Percentiles rank a stretch among this genome's conserved stretches.
phyloP scores from a whole-genome alignment of 2,329 filamentous ascomycete genomes.

The Myriosclerotinia scirpicola region DNA sequence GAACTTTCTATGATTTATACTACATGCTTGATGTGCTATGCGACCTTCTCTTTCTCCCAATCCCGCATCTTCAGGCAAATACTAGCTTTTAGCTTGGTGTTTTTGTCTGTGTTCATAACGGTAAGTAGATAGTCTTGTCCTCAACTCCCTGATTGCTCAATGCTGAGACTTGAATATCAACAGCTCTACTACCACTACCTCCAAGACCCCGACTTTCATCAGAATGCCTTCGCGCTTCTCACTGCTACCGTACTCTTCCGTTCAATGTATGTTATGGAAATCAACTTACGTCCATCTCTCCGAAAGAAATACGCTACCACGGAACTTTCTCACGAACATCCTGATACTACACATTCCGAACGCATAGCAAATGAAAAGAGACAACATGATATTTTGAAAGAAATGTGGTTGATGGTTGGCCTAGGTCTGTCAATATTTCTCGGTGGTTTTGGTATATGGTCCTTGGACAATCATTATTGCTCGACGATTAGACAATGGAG shows the following conservation, averaged over 20 bases:
- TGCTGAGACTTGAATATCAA: constrained; percentile 15
- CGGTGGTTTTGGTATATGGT: constrained; percentile 67
- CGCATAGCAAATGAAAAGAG: constrained; percentile 53
- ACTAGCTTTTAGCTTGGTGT: constrained; percentile 53
- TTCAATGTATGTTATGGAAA: constrained; percentile 67
- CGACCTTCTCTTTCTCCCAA: constrained; percentile 63
- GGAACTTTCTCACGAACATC: constrained; percentile 40
- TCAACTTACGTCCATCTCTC: constrained; percentile 57
- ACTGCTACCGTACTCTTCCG: constrained; percentile 61
- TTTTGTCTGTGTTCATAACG: constrained; percentile 60
- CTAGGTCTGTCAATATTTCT: constrained; percentile 63
- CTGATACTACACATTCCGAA: constrained; percentile 48
- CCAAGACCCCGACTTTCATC: constrained; percentile 70
- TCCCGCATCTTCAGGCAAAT: constrained; percentile 47
- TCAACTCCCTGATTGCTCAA: background rate
- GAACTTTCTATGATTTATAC: constrained; percentile 74
- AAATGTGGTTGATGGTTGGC: constrained; percentile 68
- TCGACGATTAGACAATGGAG: constrained; percentile 50
- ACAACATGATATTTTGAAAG: constrained; percentile 57
- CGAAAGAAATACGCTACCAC: constrained; percentile 43
- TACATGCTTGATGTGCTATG: constrained; percentile 67
- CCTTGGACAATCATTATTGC: constrained; percentile 65
- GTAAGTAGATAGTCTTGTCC: constrained; percentile 22
- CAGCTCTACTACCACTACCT: constrained; percentile 69
- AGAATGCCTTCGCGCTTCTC: constrained; percentile 64